Percentiles rank a stretch among this genome's conserved stretches.
Evolutionary conservation across 352 stramenopile species (phyloP).

Genomic region (Pythium grandisporangium): DNA sequence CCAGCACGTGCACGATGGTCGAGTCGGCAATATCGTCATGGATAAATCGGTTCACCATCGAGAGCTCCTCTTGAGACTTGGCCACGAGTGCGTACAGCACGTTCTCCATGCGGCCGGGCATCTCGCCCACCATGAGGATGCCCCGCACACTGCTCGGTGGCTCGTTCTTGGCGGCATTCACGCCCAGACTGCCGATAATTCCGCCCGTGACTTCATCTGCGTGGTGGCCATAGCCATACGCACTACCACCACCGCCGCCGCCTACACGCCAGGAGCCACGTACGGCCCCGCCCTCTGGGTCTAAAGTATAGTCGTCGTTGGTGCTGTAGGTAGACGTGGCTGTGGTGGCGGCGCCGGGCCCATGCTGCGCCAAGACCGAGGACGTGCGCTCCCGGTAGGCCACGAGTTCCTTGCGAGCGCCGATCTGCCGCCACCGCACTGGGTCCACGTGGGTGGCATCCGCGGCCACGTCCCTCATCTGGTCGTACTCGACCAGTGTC

Average conservation of each 20-base stretch:
- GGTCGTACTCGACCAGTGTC: background rate
- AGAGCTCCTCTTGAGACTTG: slow-evolving; percentile 41
- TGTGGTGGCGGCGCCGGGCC: no score
- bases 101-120: slow-evolving; percentile 38
- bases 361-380: no score
- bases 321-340: no score
- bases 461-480: background rate
- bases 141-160: no score
- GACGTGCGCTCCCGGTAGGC: background rate
- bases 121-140: slow-evolving; percentile 41
- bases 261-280: no score
- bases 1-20: slow-evolving; percentile 44
- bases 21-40: slow-evolving; percentile 56
- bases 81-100: slow-evolving; percentile 43
- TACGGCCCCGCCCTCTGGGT: no score
- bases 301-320: no score
- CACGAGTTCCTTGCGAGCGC: background rate
- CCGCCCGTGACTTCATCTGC: no score
- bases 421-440: background rate
- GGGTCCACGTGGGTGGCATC: background rate
- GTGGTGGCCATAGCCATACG: no score
- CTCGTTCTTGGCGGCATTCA: no score
- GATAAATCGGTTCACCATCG: slow-evolving; percentile 43
- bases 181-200: no score
- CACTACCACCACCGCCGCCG: no score